A percentile compares a stretch with the other conserved stretches of the same genome.
Conservation (phyloP, 371 early-diverging fungal genomes). For the Chytridiales sp. region DNA sequence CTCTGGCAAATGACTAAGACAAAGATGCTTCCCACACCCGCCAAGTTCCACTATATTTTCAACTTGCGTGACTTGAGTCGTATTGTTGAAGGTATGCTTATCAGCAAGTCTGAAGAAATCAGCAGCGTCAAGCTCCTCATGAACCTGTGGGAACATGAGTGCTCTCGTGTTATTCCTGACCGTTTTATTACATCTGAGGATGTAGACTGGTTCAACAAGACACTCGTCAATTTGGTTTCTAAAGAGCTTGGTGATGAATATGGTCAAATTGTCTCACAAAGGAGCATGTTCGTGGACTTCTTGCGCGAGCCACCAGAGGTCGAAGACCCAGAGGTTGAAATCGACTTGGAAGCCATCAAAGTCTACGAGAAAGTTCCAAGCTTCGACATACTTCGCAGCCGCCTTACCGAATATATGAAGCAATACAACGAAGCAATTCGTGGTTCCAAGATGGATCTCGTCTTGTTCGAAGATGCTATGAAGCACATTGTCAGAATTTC, state of each 20-base stretch:
- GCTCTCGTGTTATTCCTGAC: constrained; percentile 60
- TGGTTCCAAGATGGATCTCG: constrained; percentile 60
- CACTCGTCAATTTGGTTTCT: constrained; percentile 38
- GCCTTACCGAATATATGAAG: constrained; percentile 55
- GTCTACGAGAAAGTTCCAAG: constrained; percentile 59
- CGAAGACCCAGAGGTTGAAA: constrained; percentile 59
- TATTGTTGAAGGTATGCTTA: constrained; percentile 62
- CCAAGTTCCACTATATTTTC: constrained; percentile 69
- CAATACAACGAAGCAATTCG: constrained; percentile 61
- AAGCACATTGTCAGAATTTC: constrained; percentile 58
- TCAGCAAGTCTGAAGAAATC: constrained; percentile 51
- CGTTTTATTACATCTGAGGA: constrained; percentile 59
- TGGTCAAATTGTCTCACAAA: constrained; percentile 30
- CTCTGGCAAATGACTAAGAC: constrained; percentile 62
- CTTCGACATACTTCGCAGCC: constrained; percentile 50
- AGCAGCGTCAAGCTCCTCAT: constrained; percentile 44
- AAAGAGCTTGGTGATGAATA: constrained; percentile 58
- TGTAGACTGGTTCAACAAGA: constrained; percentile 59
- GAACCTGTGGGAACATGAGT: constrained; percentile 63
- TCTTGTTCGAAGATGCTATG: constrained; percentile 67
- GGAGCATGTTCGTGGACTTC: constrained; percentile 57
- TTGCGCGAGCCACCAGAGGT: constrained; percentile 58
- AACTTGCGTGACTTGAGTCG: constrained; percentile 61
- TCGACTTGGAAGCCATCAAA: constrained; percentile 56
- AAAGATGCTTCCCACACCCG: constrained; percentile 66